Conservation (phyloP, 768 basidiomycete species). For the Lactifluus echinatus region DNA sequence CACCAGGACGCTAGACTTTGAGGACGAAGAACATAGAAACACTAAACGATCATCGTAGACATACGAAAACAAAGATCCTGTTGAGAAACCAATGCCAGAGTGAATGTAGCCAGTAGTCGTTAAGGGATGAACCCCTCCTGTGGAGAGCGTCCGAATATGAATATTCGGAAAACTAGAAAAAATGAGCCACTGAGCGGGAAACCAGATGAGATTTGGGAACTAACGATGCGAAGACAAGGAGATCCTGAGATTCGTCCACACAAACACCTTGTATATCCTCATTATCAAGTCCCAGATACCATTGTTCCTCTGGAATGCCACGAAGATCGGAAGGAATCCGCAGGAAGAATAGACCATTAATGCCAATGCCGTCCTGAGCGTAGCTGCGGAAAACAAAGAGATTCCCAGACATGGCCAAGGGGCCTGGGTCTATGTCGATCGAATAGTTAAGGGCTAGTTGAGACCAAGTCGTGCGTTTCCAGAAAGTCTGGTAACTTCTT, state of each 20-base stretch:
- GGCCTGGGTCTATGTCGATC: background rate
- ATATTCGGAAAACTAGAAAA: background rate
- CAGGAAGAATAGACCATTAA: background rate
- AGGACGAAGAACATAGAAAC: background rate
- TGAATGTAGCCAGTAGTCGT: conserved; percentile 1
- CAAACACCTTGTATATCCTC: background rate
- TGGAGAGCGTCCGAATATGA: conserved; percentile 5
- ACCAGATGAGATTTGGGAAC: background rate
- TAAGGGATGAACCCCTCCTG: conserved; percentile 2
- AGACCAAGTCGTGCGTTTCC: background rate
- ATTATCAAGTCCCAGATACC: background rate
- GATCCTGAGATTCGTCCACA: conserved; percentile 5
- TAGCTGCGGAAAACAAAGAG: conserved; percentile 1
- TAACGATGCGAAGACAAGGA: background rate
- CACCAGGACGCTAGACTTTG: background rate
- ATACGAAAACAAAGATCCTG: background rate
- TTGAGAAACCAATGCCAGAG: background rate
- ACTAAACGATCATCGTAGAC: background rate
- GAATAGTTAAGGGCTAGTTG: background rate
- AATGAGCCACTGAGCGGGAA: background rate
- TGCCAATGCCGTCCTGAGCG: background rate
- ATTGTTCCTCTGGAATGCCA: background rate
- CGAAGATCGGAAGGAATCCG: conserved; percentile 4
- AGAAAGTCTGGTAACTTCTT: background rate
- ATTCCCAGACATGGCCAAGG: background rate